phyloP scores from a whole-genome alignment of 129 eudicot genomes.

The Flaveria sonorensis region DNA sequence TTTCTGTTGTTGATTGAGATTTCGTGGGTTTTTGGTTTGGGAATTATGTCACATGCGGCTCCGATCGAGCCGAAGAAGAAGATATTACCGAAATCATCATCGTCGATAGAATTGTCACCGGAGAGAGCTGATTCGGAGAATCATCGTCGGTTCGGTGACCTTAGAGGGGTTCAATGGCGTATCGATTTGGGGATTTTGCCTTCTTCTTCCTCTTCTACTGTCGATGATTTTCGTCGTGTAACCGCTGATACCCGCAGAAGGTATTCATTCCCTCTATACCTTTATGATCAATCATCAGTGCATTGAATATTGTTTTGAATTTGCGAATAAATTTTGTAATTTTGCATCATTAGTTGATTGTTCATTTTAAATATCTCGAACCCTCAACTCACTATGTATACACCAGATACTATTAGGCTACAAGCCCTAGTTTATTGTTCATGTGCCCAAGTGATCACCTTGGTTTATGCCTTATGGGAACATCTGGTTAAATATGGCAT shows the following conservation, averaged over 20 bases:
- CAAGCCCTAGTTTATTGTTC: no score
- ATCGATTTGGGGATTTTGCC: slow-evolving; percentile 90
- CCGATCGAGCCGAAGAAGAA: slow-evolving; percentile 43
- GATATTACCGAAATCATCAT: slow-evolving; percentile 39
- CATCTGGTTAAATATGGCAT: background rate
- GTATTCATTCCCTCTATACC: slow-evolving; percentile 28
- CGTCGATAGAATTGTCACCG: slow-evolving; percentile 38
- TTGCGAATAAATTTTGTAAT: background rate
- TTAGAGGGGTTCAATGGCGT: slow-evolving; percentile 92
- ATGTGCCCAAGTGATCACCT: background rate
- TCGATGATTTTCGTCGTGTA: slow-evolving; percentile 72
- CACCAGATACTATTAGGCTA: no score
- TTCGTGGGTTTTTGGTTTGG: no score
- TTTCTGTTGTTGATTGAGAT: background rate
- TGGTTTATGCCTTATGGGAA: background rate
- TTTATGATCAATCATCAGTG: background rate
- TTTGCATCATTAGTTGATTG: slow-evolving; percentile 13
- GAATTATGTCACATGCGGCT: slow-evolving; percentile 46
- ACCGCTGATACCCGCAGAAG: slow-evolving; percentile 82
- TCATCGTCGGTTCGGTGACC: slow-evolving; percentile 48
- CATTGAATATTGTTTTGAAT: no score
- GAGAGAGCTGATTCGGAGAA: slow-evolving; percentile 21
- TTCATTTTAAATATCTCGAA: background rate
- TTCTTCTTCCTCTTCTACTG: slow-evolving; percentile 40
- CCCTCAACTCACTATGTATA: no score